Evolutionary conservation across 371 early-diverging fungal genomes (phyloP).

Genomic region (Choanephora cucurbitarum): DNA sequence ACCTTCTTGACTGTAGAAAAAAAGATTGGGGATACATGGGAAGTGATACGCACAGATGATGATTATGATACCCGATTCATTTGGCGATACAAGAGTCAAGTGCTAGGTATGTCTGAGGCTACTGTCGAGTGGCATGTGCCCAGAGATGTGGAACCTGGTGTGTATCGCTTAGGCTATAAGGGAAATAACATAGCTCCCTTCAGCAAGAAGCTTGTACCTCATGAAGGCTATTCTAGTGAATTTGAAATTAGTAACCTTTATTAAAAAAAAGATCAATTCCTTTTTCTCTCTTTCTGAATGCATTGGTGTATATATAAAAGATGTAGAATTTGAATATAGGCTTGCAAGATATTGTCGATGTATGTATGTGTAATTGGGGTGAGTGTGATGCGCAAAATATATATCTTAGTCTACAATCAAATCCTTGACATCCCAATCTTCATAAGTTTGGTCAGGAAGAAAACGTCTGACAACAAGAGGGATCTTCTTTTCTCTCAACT

Average conservation of each 20-base stretch:
- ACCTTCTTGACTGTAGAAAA: slow-evolving; percentile 60
- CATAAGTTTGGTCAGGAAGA: slow-evolving; percentile 94
- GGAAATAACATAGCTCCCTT: slow-evolving; percentile 33
- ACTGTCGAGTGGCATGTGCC: slow-evolving; percentile 42
- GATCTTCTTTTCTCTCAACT: slow-evolving; percentile 90
- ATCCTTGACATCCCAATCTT: slow-evolving; percentile 96
- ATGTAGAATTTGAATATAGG: neutral
- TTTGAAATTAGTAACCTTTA: slow-evolving; percentile 14
- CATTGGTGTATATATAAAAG: neutral
- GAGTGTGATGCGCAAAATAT: neutral
- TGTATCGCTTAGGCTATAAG: slow-evolving; percentile 41
- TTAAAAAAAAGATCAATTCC: neutral
- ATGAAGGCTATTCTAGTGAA: slow-evolving; percentile 31
- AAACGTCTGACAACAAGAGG: slow-evolving; percentile 94
- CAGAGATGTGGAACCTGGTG: slow-evolving; percentile 24
- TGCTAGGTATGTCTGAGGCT: slow-evolving; percentile 40
- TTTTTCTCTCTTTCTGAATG: neutral
- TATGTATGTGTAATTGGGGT: too few relatives aligned
- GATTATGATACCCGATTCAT: slow-evolving; percentile 51
- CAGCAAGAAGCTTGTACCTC: slow-evolving; percentile 21
- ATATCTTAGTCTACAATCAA: slow-evolving; percentile 59
- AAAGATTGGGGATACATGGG: slow-evolving; percentile 37
- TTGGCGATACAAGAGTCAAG: slow-evolving; percentile 31
- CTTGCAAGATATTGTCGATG: too few relatives aligned
- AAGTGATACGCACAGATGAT: slow-evolving; percentile 40